These are phyloP conservation scores for Thinopyrum obtusiflorum DNA, from an alignment of 202 grass and related monocot genomes.

Conservation along the genomic window DNA sequence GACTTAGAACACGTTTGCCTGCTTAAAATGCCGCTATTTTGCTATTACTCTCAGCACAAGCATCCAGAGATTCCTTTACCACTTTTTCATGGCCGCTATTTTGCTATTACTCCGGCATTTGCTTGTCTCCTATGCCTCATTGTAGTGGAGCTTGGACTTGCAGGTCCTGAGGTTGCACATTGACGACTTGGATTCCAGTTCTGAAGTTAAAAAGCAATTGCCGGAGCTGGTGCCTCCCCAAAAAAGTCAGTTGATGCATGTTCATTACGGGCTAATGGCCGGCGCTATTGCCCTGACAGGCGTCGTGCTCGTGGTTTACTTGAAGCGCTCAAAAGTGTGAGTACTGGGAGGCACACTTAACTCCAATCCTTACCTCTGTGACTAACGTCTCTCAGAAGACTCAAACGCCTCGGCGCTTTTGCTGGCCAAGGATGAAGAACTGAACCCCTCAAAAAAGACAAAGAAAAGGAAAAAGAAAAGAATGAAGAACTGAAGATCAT, in stretches of 20 bases:
- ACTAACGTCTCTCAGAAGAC: not conserved
- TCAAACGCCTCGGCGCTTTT: not conserved
- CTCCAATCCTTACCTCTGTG: not conserved
- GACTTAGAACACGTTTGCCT: not conserved
- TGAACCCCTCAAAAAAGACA: not conserved
- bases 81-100: not conserved
- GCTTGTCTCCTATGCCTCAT: not conserved
- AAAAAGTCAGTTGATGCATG: conserved; percentile 25
- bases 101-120: too few species aligned
- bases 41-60: not conserved
- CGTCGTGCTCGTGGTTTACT: conserved; percentile 48
- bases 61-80: not conserved
- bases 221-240: conserved; percentile 35
- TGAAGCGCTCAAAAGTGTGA: conserved; percentile 71
- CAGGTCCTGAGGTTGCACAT: conserved; percentile 84
- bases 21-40: not conserved
- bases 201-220: conserved; percentile 32
- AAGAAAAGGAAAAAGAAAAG: not conserved
- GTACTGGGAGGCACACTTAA: not conserved
- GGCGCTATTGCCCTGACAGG: conserved; percentile 56
- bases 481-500: not conserved
- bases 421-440: conserved; percentile 1
- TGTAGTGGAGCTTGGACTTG: conserved; percentile 32
- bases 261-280: conserved; percentile 54
- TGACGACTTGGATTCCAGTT: conserved; percentile 44